phyloP scores from a whole-genome alignment of 495 filamentous ascomycete genomes.

The Mycothermus thermophilus region DNA sequence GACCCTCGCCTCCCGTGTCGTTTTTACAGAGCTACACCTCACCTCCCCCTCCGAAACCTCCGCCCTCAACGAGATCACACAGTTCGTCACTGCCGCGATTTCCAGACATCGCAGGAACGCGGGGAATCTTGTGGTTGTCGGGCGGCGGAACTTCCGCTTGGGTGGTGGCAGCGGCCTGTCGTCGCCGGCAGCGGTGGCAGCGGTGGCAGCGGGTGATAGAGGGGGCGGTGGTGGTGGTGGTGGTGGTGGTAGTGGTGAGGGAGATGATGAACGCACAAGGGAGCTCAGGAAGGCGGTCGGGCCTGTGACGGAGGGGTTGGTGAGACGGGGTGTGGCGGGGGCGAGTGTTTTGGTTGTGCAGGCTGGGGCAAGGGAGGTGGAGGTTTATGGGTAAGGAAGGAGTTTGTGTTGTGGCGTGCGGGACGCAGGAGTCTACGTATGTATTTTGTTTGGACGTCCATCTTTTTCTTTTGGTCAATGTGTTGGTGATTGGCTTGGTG shows the following conservation, averaged over 20 bases:
- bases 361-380: conserved; percentile 32
- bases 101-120: conserved; percentile 50
- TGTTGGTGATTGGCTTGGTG: not conserved
- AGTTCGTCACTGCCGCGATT: conserved; percentile 44
- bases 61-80: conserved; percentile 14
- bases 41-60: conserved; percentile 6
- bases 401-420: conserved; percentile 2
- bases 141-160: conserved; percentile 34
- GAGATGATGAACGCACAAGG: not conserved
- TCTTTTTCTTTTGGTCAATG: not conserved
- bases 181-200: not conserved
- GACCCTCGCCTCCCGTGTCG: conserved; percentile 45
- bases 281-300: conserved; percentile 55
- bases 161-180: conserved; percentile 9
- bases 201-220: not conserved
- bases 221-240: not conserved
- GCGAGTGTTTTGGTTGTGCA: conserved; percentile 72
- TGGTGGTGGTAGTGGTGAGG: not conserved
- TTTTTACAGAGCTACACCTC: conserved; percentile 35
- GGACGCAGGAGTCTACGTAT: no score
- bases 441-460: not conserved
- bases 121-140: conserved; percentile 67
- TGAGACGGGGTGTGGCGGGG: conserved; percentile 46
- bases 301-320: conserved; percentile 47
- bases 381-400: not conserved